Percentiles rank a stretch among this genome's conserved stretches.
Conservation (phyloP, 352 stramenopile genomes). For the Proteromonas lacertae region DNA sequence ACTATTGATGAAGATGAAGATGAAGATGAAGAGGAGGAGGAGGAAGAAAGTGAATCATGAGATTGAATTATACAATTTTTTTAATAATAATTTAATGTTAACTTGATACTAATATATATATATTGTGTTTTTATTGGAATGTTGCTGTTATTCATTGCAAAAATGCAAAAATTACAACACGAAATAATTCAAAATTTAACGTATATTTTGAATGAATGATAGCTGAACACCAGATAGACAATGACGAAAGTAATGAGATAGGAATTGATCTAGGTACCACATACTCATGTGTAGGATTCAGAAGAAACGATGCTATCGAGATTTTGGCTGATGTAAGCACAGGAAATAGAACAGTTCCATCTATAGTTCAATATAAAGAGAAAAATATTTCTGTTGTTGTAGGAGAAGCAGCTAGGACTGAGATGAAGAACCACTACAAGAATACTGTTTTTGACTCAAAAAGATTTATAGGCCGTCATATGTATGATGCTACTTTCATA, state of each 20-base stretch:
- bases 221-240: too few species aligned
- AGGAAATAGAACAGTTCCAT: conserved; percentile 57
- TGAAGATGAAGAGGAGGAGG: too few species aligned
- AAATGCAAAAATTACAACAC: too few species aligned
- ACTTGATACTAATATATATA: too few species aligned
- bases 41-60: too few species aligned
- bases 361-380: conserved; percentile 47
- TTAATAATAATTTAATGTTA: too few species aligned
- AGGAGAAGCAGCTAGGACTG: conserved; percentile 42
- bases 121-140: too few species aligned
- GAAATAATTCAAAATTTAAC: too few species aligned
- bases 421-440: conserved; percentile 26
- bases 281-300: conserved; percentile 19
- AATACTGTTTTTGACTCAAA: conserved; percentile 44
- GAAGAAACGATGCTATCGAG: conserved; percentile 77
- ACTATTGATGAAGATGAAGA: too few species aligned
- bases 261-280: conserved; percentile 41
- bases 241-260: conserved; percentile 6
- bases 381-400: conserved; percentile 37
- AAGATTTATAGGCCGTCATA: conserved; percentile 29
- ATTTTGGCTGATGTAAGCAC: conserved; percentile 48
- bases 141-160: too few species aligned
- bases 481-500: conserved; percentile 23
- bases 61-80: too few species aligned
- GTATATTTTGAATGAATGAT: too few species aligned